Conservation (phyloP, 768 basidiomycete species). For the Obba rivulosa region DNA sequence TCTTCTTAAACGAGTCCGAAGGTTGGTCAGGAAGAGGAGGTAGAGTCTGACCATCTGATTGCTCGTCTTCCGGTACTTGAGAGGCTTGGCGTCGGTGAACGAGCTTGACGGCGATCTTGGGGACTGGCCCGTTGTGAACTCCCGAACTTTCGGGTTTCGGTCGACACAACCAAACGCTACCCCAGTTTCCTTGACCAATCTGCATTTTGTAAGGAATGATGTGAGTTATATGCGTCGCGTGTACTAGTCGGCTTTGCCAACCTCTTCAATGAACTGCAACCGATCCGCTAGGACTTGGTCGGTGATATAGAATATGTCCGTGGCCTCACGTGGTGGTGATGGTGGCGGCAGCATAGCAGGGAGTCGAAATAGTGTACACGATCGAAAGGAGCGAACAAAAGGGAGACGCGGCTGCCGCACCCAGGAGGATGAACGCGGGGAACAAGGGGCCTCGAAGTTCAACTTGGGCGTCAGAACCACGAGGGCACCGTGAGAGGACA, state of each 20-base stretch:
- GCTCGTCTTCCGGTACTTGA: conserved; percentile 44
- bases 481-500: conserved; percentile 4
- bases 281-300: conserved; percentile 68
- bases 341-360: conserved; percentile 21
- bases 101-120: conserved; percentile 85
- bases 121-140: conserved; percentile 32
- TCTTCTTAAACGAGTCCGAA: too few relatives aligned
- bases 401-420: background rate
- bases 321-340: conserved; percentile 28
- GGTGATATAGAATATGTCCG: conserved; percentile 70
- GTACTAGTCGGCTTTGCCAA: conserved; percentile 21
- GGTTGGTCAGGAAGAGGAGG: too few relatives aligned
- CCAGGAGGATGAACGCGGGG: background rate
- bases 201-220: conserved; percentile 23
- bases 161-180: conserved; percentile 78
- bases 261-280: conserved; percentile 74
- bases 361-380: conserved; percentile 13
- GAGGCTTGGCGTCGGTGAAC: conserved; percentile 74
- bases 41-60: too few relatives aligned
- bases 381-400: conserved; percentile 5
- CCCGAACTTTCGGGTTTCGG: conserved; percentile 44
- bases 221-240: conserved; percentile 2
- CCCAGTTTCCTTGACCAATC: conserved; percentile 94
- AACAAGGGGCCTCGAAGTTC: conserved; percentile 5
- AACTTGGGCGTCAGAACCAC: conserved; percentile 13